A percentile compares a stretch with the other conserved stretches of the same genome.
Conservation (phyloP, 78 protist species). For the slime mould (Dictyostelium discoideum) region DNA sequence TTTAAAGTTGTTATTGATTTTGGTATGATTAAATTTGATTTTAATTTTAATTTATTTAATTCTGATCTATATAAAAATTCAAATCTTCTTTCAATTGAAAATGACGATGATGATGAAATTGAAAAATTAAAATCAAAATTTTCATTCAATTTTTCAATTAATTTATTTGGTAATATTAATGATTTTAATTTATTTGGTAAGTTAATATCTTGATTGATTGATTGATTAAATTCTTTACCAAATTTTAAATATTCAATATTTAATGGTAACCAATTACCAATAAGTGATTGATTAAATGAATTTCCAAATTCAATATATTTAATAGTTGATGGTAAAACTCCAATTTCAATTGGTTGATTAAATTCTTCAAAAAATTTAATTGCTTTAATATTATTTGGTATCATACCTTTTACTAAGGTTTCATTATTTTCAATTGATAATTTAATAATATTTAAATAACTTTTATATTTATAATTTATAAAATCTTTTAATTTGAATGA, state of each 20-base stretch:
- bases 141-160: too few species aligned
- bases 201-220: background rate
- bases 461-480: too few species aligned
- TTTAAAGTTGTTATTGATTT: background rate
- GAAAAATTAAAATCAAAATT: too few species aligned
- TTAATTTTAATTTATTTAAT: background rate
- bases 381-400: background rate
- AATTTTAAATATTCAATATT: background rate
- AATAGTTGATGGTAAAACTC: background rate
- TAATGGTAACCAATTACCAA: background rate
- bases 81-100: background rate
- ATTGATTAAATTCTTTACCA: conserved; percentile 4
- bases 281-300: background rate
- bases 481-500: too few species aligned
- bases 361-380: background rate
- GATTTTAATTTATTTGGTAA: background rate
- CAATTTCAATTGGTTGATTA: too few species aligned
- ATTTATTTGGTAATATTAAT: background rate
- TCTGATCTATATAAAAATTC: background rate
- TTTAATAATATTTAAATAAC: too few species aligned
- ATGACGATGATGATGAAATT: background rate
- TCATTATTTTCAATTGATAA: too few species aligned
- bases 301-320: background rate
- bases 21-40: background rate
- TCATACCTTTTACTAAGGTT: too few species aligned